Base-by-base conservation (phyloP, 2,329 filamentous ascomycete genomes). In the Cercospora berteroae region DNA sequence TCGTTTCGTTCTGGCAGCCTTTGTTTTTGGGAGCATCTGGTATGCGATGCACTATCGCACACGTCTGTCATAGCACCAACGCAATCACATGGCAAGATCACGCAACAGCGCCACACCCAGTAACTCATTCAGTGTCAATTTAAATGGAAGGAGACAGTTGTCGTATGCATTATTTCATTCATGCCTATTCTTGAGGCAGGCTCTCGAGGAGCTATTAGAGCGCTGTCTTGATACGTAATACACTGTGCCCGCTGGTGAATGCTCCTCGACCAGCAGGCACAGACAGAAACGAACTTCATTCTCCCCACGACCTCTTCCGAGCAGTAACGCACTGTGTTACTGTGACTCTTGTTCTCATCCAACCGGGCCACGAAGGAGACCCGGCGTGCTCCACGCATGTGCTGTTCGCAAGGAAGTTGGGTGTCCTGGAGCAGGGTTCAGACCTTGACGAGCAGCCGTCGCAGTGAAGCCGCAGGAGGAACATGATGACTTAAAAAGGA, bases 251-350 rank as follows among this genome's bases (percentile, higher is more conserved):
- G 36, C 33, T n/a, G 25, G 58, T 27, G 20, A 62, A 27, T 23
- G 20, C 36, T 18, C 18, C 42, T 33, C 25, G 25, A 42, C 10
- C 20, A 18, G 44, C 60, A 52, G 60, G 60, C 60, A 27, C n/a
- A 62, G 60, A 62, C 39, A 62, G 60, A 62, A 62, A 62, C 18
- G 60, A 62, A 62, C 13, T 52, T 50, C n/a, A 31, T 27, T 57
- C 25, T 27, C 29, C 23, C 8, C 23, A 16, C 25, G 16, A 16
- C 52, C 29, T 20, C 52, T 57, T n/a, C 23, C 25, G 29, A 29
- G 29, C 52, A 57, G 52, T 33, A 29, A 29, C 52, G 25, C 23
- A 33, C 52, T 33, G 52, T 29, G 29, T 57, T 57, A 18, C 52
- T 57, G 52, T 57, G 44, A 23, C 36, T 23, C 52, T 57, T 23